These are phyloP conservation scores for Suillus ampliporus DNA, from an alignment of 768 basidiomycete genomes.

Conservation along the genomic window DNA sequence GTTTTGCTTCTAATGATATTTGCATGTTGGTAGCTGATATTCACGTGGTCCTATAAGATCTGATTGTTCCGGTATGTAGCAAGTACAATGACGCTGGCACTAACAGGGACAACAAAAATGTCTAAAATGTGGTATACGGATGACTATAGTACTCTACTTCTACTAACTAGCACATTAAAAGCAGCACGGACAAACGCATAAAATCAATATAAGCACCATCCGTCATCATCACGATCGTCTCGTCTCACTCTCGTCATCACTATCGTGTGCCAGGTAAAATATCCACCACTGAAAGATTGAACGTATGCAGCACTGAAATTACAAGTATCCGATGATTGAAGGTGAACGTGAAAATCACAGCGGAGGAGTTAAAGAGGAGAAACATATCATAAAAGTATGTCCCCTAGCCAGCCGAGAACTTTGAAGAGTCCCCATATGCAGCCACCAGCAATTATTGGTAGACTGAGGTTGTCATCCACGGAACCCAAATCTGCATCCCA, in stretches of 20 bases:
- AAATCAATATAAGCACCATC: conserved; percentile 8
- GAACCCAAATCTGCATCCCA: conserved; percentile 70
- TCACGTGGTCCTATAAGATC: not conserved
- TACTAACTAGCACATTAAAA: conserved; percentile 7
- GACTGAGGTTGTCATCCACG: conserved; percentile 87
- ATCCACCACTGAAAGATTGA: conserved; percentile 1
- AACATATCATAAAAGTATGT: conserved; percentile 21
- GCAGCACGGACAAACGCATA: conserved; percentile 1
- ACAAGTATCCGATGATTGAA: not conserved
- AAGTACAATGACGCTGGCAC: not conserved
- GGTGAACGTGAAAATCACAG: not conserved
- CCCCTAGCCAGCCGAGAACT: conserved; percentile 42
- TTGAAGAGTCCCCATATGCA: conserved; percentile 63
- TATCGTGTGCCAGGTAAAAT: not conserved
- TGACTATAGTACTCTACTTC: conserved; percentile 10
- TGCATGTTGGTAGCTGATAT: not conserved
- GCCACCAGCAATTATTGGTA: conserved; percentile 87
- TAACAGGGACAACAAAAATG: not conserved
- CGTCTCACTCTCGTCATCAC: conserved; percentile 5
- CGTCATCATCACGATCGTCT: conserved; percentile 1
- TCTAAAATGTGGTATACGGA: conserved; percentile 3
- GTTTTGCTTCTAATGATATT: not conserved
- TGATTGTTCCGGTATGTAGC: not conserved
- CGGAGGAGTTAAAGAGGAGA: not conserved
- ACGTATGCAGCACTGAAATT: not conserved